Base-by-base conservation (phyloP, 495 filamentous ascomycete species). In the Penicillium pulvis region DNA sequence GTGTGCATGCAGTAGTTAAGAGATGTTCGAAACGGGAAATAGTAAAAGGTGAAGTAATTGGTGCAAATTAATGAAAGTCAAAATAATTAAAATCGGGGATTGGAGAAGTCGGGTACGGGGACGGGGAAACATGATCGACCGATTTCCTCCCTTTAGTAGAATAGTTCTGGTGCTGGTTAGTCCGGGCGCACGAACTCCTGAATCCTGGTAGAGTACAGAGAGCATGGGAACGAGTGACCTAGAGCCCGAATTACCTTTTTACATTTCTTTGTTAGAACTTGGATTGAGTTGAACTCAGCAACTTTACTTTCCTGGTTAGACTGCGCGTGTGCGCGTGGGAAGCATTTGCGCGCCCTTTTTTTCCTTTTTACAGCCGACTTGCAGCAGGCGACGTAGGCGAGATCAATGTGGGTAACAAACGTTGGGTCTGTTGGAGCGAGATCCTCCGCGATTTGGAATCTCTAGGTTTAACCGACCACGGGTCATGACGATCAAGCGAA, bases 401-500 rank as follows among this genome's bases (percentile, higher is more conserved):
- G 33, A 11, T 7, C 28, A 28, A 28, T 16, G 39, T 41, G 39
- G 39, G 16, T 36, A 9, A 36, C 33, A 12, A 36, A 36, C 33
- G 33, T 36, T 36, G 33, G 33, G 31, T 33, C 33, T 12, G 4
- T 36, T 11, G 16, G 14, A 47, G 20, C 44, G 44, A 47, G 44
- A 11, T 11, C 20, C 44, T 47, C 44, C 44, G 44, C 44, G 44
- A 47, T 47, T 47, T 47, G 44, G 44, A 47, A 47, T 47, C 19
- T 23, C 11, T 24, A 28, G 43, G 2, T 28, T 26, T 47, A 47
- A 20, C 44, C 44, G 44, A 47, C 44, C 44, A 28, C 16, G 44
- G 44, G 19, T 24, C 44, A 19, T 3, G 19, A 11, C 44, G 44
- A 41, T 47, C 44, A n/a, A 28, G 20, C 44, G 44, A 47, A 47